Conservation (phyloP, 2,329 filamentous ascomycete genomes). For the Rhytidhysteron rufulum region DNA sequence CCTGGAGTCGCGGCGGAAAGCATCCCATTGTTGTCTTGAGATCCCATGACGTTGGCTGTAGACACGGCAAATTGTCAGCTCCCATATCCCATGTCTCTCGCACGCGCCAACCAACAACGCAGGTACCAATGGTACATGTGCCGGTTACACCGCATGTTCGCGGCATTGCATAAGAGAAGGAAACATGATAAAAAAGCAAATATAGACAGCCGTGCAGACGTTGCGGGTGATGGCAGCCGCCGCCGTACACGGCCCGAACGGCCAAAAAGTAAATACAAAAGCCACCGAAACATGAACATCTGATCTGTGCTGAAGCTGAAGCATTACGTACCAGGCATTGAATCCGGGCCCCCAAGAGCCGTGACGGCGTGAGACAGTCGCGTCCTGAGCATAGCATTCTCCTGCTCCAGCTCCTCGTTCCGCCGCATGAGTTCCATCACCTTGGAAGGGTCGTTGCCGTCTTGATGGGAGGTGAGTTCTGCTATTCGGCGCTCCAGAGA, state of each 20-base stretch:
- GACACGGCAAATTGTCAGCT: slow-evolving; percentile 3
- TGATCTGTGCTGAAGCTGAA: not conserved
- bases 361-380: slow-evolving; percentile 46
- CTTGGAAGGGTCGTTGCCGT: slow-evolving; percentile 43
- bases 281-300: slow-evolving; percentile 11
- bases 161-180: not conserved
- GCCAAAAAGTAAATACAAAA: slow-evolving; percentile 25
- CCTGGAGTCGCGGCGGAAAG: slow-evolving; percentile 19
- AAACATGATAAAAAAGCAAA: slow-evolving; percentile 14
- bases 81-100: not conserved
- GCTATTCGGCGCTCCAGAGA: slow-evolving; percentile 52
- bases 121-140: not conserved
- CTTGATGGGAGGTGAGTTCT: slow-evolving; percentile 48
- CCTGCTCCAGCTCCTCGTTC: slow-evolving; percentile 53
- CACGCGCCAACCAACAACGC: not conserved
- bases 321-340: slow-evolving; percentile 32
- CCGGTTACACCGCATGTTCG: not conserved
- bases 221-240: slow-evolving; percentile 14
- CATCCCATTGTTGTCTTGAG: slow-evolving; percentile 17
- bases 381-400: slow-evolving; percentile 50
- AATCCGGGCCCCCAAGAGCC: slow-evolving; percentile 32
- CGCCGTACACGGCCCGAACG: slow-evolving; percentile 13
- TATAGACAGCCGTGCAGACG: too few relatives aligned
- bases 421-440: slow-evolving; percentile 50
- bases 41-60: slow-evolving; percentile 15